Conservation (phyloP, 257 asterid species). For the Scutellaria barbata region DNA sequence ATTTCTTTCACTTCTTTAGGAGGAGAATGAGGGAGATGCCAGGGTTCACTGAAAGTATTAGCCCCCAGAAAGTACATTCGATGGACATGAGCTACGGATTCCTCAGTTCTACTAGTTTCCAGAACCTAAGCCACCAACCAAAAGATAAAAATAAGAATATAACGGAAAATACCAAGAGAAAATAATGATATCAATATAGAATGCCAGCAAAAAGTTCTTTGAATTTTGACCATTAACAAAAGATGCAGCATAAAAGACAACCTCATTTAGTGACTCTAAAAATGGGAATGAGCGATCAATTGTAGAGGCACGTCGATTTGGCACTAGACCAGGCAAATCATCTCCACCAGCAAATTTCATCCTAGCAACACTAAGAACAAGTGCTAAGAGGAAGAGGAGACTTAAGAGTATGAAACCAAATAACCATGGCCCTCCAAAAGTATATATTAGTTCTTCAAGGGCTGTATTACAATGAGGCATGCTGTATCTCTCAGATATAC, state of each 20-base stretch:
- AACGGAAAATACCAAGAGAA: background rate
- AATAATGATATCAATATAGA: conserved; percentile 21
- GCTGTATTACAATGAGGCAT: conserved; percentile 90
- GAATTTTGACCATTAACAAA: conserved; percentile 29
- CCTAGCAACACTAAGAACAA: conserved; percentile 90
- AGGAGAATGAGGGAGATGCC: conserved; percentile 91
- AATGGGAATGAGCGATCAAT: conserved; percentile 89
- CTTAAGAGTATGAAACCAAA: conserved; percentile 72
- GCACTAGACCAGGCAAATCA: conserved; percentile 72
- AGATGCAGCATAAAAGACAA: conserved; percentile 34
- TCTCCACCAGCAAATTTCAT: conserved; percentile 75
- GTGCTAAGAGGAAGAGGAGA: conserved; percentile 76
- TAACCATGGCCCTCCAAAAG: conserved; percentile 95
- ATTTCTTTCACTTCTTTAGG: conserved; percentile 83
- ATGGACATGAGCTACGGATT: conserved; percentile 80
- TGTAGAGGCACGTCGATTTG: conserved; percentile 70
- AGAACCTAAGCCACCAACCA: conserved; percentile 54
- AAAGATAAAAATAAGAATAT: too few species aligned
- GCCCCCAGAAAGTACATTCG: conserved; percentile 86
- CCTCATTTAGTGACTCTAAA: conserved; percentile 91
- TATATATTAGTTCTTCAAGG: conserved; percentile 80
- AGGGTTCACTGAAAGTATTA: conserved; percentile 84
- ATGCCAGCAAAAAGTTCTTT: conserved; percentile 22
- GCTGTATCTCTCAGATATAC: conserved; percentile 83
- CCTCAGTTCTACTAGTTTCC: conserved; percentile 88